A percentile compares a stretch with the other conserved stretches of the same genome.
Evolutionary conservation across 352 stramenopile species (phyloP).

Genomic region (Pythium chondricola): DNA sequence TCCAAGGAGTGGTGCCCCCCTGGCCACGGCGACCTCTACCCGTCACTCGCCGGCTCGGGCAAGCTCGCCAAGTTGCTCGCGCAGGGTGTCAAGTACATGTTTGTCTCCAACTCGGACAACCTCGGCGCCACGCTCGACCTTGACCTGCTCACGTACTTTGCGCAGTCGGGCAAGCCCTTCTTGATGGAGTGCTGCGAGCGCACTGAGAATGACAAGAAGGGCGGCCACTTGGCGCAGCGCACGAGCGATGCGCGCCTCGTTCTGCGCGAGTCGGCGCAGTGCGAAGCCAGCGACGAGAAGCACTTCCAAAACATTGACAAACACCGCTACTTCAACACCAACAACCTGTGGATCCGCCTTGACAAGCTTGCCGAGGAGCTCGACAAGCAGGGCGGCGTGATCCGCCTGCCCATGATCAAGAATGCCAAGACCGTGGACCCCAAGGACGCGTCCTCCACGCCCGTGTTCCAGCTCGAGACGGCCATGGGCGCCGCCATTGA

Average conservation of each 20-base stretch:
- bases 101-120: slow-evolving; percentile 89
- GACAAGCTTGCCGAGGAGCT: slow-evolving; percentile 83
- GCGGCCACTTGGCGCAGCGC: slow-evolving; percentile 91
- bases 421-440: slow-evolving; percentile 86
- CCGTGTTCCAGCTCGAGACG: slow-evolving; percentile 85
- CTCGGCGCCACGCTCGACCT: slow-evolving; percentile 76
- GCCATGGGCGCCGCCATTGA: slow-evolving; percentile 86
- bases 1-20: slow-evolving; percentile 86
- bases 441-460: slow-evolving; percentile 76
- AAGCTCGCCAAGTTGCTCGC: slow-evolving; percentile 83
- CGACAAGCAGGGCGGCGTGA: slow-evolving; percentile 71
- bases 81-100: slow-evolving; percentile 88
- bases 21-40: slow-evolving; percentile 82
- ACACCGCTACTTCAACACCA: slow-evolving; percentile 88
- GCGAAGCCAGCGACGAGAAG: slow-evolving; percentile 74
- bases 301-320: slow-evolving; percentile 88
- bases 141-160: slow-evolving; percentile 86
- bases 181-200: slow-evolving; percentile 96
- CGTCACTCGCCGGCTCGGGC: slow-evolving; percentile 74
- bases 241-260: slow-evolving; percentile 94
- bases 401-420: slow-evolving; percentile 85
- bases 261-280: slow-evolving; percentile 88
- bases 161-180: slow-evolving; percentile 84
- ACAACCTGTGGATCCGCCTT: slow-evolving; percentile 87
- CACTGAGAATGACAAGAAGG: slow-evolving; percentile 99